Base-by-base conservation (phyloP, 352 stramenopile genomes). In the Pythium periplocum region DNA sequence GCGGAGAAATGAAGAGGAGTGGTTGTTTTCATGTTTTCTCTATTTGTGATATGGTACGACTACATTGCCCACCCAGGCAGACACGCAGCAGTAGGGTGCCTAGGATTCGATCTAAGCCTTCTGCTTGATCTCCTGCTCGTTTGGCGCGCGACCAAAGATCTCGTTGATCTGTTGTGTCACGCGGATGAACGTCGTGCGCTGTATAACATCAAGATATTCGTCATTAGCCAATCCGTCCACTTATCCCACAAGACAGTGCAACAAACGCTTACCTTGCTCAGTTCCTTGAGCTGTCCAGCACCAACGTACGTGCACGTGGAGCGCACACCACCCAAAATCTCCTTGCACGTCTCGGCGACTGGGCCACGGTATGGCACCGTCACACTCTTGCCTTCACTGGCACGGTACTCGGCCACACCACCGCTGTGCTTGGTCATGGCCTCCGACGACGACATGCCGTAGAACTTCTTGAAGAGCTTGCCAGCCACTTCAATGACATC, bases 301-400 rank as follows among this genome's bases (percentile, higher is more conserved):
- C 91, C 91, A 2, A 98, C 90, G 65, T 98, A 97, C 37, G 91
- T 98, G 65, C 91, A 98, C 2, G 89, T 90, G 6, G 86, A 96
- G 17, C 91, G 83, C 47, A 98, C 72, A n/a, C 91, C 91, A 8
- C 91, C 91, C 10, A 98, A 76, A 36, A 98, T 94, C 53, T 97
- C 87, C 58, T 89, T 90, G 50, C 87, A 82, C 10, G 87, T 97
- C 4, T 39, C 70, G 8, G 66, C 63, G 32, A 97, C 87, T 1
- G 87, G 68, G 1, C 90, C 90, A 17, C 83, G 78, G 56, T 95
- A 96, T 5, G 84, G 79, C 12, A 97, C 84, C 7, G 84, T 90
- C 47, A 97, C 89, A 51, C 81, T 91, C 71, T 97, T 97, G 51
- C 90, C 90, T 62, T 97, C 90, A 10, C 73, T 92, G 12, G 86